Conservation (phyloP, 192 early-diverging fungal genomes). For the Coemansia umbellata region DNA sequence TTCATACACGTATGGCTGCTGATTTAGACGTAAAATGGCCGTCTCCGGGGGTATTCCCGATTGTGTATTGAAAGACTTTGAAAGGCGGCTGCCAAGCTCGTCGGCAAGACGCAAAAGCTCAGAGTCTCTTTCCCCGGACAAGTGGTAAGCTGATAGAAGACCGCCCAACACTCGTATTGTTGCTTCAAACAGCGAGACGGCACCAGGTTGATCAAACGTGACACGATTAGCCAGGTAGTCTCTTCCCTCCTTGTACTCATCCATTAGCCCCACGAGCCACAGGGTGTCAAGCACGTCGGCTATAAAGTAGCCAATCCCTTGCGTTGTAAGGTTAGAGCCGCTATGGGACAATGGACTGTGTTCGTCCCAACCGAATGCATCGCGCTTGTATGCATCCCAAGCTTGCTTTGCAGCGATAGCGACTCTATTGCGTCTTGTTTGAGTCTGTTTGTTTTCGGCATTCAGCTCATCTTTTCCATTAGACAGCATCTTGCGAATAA, state of each 20-base stretch:
- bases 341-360: slow-evolving; percentile 67
- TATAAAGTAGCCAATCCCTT: slow-evolving; percentile 75
- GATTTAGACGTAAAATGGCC: slow-evolving; percentile 17
- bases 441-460: background rate
- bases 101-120: slow-evolving; percentile 64
- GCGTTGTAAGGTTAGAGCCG: slow-evolving; percentile 60
- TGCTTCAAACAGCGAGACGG: slow-evolving; percentile 77
- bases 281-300: slow-evolving; percentile 88
- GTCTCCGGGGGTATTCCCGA: slow-evolving; percentile 43
- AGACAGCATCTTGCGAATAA: slow-evolving; percentile 12
- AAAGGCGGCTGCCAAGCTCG: slow-evolving; percentile 71
- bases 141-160: slow-evolving; percentile 70
- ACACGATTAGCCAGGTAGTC: slow-evolving; percentile 62
- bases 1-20: slow-evolving; percentile 10
- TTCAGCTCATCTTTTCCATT: background rate
- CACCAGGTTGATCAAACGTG: slow-evolving; percentile 58
- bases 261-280: slow-evolving; percentile 65
- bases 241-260: slow-evolving; percentile 69
- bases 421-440: slow-evolving; percentile 54
- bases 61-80: slow-evolving; percentile 56
- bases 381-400: slow-evolving; percentile 75
- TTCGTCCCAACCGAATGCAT: slow-evolving; percentile 85
- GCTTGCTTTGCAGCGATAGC: slow-evolving; percentile 66
- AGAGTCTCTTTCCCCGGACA: slow-evolving; percentile 52
- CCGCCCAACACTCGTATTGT: slow-evolving; percentile 86